Base-by-base conservation (phyloP, 2,329 filamentous ascomycete species). In the Conoideocrella luteorostrata region DNA sequence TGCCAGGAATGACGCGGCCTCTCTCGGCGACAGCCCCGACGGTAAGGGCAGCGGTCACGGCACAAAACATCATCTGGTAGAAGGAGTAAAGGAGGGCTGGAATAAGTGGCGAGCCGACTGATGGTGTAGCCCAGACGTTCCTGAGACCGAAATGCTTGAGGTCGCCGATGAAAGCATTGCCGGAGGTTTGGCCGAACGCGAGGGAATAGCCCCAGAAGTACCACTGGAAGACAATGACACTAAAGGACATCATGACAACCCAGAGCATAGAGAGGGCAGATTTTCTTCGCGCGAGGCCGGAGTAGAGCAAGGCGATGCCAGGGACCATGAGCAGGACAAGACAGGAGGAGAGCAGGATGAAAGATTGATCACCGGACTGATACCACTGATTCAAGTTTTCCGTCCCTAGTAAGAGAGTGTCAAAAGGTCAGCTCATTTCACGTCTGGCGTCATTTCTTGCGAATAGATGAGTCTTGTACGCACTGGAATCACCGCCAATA, bases 141-240 rank as follows among this genome's bases (percentile, higher is more conserved):
- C 80, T 84, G 56, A 98, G 75, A 49, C 89, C 93, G 56, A 97
- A 95, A 65, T 94, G 86, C 55, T 82, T 77, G 44, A 98, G 70
- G 63, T 97, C 81, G 44, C 93, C 93, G 60, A 98, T 97, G 70
- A 86, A 97, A 42, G 87, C 85, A 68, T 87, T 96, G 53, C 79
- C 88, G 4, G 84, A 86, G 12, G 80, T 81, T 34, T 78, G 74
- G 59, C 86, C 93, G 68, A 97, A 96, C 41, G 91, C 90, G 49
- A 98, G 75, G 12, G 91, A 95, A 67, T 95, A 98, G 29, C 93
- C 93, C 91, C 93, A 97, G 66, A 98, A 96, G 61, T 96, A 97
- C 93, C 93, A 98, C 71, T 98, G 93, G 72, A 98, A 96, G 45
- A 87, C 85, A 63, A 96, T 77, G 61, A 97, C 82, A 38, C 87